phyloP scores from a whole-genome alignment of 2,329 filamentous ascomycete species.

The Phaeosphaeriaceae sp. region DNA sequence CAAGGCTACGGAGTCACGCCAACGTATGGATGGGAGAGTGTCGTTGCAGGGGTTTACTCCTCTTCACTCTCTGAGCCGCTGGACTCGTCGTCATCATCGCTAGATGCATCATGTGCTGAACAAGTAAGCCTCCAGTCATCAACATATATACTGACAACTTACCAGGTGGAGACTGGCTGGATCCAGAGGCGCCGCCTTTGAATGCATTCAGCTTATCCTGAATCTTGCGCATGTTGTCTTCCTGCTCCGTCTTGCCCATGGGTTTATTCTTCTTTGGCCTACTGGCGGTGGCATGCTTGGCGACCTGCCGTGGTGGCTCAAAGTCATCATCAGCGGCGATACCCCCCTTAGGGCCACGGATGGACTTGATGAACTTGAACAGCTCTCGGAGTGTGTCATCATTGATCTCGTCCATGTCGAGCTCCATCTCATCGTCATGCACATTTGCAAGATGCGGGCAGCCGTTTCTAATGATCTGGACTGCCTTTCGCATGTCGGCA shows the following conservation, averaged over 20 bases:
- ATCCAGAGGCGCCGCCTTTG: conserved; percentile 50
- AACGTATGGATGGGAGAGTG: conserved; percentile 4
- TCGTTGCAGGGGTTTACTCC: conserved; percentile 37
- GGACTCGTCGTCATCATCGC: conserved; percentile 56
- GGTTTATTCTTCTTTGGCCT: conserved; percentile 78
- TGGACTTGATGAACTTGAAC: conserved; percentile 59
- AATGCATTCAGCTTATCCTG: conserved; percentile 61
- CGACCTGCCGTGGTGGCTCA: conserved; percentile 50
- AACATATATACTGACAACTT: conserved; percentile 27
- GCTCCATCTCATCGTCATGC: conserved; percentile 66
- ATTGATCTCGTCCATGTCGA: conserved; percentile 68
- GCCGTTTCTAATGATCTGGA: conserved; percentile 89
- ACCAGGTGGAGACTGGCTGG: conserved; percentile 53
- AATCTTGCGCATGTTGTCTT: conserved; percentile 69
- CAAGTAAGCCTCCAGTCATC: conserved; percentile 23
- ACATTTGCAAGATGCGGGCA: conserved; percentile 68
- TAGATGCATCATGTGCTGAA: conserved; percentile 53
- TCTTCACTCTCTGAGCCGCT: conserved; percentile 61
- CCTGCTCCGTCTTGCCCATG: conserved; percentile 75
- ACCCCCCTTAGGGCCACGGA: conserved; percentile 46
- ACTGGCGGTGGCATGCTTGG: conserved; percentile 45
- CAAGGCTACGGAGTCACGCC: conserved; percentile 15
- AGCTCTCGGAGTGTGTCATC: conserved; percentile 62
- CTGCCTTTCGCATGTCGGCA: conserved; percentile 77
- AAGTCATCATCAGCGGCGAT: conserved; percentile 56